These are phyloP conservation scores for Kwoniella sp. DNA, from an alignment of 768 basidiomycete genomes.

Conservation along the genomic window DNA sequence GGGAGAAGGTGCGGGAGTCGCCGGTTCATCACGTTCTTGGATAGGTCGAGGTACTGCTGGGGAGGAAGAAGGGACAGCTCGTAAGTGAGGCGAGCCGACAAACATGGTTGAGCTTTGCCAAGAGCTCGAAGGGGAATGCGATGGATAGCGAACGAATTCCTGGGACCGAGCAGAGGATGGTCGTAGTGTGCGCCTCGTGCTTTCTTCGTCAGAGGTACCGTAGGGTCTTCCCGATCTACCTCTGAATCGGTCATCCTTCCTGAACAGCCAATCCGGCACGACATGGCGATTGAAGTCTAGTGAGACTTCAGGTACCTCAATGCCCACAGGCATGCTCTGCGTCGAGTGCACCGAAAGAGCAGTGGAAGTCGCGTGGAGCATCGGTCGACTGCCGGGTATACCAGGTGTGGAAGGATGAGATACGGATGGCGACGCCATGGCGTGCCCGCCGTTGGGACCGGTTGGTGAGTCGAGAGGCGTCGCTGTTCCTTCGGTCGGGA, in stretches of 20 bases:
- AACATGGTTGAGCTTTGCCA: constrained; percentile 27
- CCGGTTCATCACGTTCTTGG: constrained; percentile 29
- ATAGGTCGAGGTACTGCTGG: constrained; percentile 34
- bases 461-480: constrained; percentile 24
- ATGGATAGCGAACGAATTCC: constrained; percentile 27
- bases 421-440: constrained; percentile 18
- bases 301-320: constrained; percentile 91
- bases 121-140: constrained; percentile 37
- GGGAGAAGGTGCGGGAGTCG: constrained; percentile 42
- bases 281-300: constrained; percentile 94
- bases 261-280: constrained; percentile 86
- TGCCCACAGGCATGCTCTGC: constrained; percentile 60
- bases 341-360: constrained; percentile 15
- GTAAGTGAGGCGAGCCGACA: constrained; percentile 32
- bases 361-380: constrained; percentile 22
- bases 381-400: constrained; percentile 9
- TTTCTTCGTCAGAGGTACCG: constrained; percentile 28
- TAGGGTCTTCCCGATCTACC: constrained; percentile 11
- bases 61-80: constrained; percentile 2
- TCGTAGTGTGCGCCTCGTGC: constrained; percentile 23
- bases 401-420: constrained; percentile 43
- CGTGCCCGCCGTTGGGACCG: background rate
- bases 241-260: constrained; percentile 41
- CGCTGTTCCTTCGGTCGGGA: constrained; percentile 26
- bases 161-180: constrained; percentile 42